phyloP scores from a whole-genome alignment of 768 basidiomycete species.

The Boletus insuetus region DNA sequence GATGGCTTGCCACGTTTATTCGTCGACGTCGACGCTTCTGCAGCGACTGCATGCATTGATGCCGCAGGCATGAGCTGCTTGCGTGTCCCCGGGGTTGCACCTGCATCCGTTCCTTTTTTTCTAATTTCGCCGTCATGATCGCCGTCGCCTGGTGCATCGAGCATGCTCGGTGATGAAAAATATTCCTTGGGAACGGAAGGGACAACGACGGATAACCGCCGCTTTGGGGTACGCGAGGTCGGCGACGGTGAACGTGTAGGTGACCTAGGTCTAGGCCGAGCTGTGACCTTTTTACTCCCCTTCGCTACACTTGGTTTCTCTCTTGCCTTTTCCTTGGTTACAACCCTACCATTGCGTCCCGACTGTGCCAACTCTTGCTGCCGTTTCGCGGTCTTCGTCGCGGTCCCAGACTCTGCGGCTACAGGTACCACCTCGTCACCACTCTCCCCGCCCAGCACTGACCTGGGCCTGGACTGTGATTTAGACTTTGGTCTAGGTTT shows the following conservation, averaged over 20 bases:
- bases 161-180: constrained; percentile 17
- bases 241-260: constrained; percentile 9
- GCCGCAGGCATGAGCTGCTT: constrained; percentile 16
- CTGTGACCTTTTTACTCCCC: background rate
- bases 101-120: background rate
- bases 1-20: constrained; percentile 19
- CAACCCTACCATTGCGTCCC: background rate
- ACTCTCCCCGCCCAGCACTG: background rate
- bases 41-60: constrained; percentile 22
- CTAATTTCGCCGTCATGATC: background rate
- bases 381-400: background rate
- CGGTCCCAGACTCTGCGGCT: background rate
- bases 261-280: background rate
- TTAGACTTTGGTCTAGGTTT: constrained; percentile 21
- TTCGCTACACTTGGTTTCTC: background rate
- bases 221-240: constrained; percentile 14
- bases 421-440: background rate
- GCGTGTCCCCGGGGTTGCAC: background rate
- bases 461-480: constrained; percentile 3
- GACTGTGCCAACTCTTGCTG: background rate
- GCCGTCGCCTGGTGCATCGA: background rate
- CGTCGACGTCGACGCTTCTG: constrained; percentile 21
- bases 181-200: constrained; percentile 28
- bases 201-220: constrained; percentile 28
- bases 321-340: background rate